Evolutionary conservation across 2,329 filamentous ascomycete species (phyloP), one percentile per base, ranked within the genome.

Genomic region (Colletotrichum agaves): DNA sequence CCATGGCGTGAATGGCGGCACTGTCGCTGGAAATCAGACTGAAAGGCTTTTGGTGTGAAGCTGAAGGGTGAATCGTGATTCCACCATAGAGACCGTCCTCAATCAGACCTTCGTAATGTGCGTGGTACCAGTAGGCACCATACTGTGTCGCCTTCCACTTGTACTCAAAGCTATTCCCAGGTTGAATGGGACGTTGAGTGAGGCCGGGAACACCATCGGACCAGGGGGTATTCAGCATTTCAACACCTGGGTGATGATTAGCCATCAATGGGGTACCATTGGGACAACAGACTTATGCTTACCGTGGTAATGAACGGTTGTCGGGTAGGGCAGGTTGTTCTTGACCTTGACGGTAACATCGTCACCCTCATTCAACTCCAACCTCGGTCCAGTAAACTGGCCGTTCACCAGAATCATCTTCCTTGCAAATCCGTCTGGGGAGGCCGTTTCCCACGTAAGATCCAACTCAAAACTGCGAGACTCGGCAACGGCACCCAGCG

Each of bases 61-160:
- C 49, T 69, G 50, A 67, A 15, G 82, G 79, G 44, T 80, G 79
- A 17, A 90, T 85, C 10, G 85, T 73, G 1, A 90, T 84, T 3
- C 87, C 76, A 0, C 88, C 88, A 57, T 84, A 87, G 11, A 88
- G 76, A 0, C 89, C 89, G 71, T 91, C 88, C 64, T 88, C 84
- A 13, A 90, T 80, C 68, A 89, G 87, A 2, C 82, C 82, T 1
- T 79, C 77, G 23, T 81, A 80, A 72, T 90, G 88, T 0, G 86
- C 82, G 75, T 90, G 88, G 70, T 90, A 90, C 80, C 85, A 89
- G 75, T 87, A 88, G 46, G 82, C 84, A 3, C 88, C 88, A 71
- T 86, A 84, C 61, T 87, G 82, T 0, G 79, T 80, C 0, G 87
- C 87, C n/a, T 77, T 81, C 79, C 85, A 90, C 35, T 77, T 78